Percentiles rank a stretch among this genome's conserved stretches.
These are phyloP conservation scores for Emmonsiellopsis sp. DNA, from an alignment of 2,329 filamentous ascomycete species.

Conservation along the genomic window DNA sequence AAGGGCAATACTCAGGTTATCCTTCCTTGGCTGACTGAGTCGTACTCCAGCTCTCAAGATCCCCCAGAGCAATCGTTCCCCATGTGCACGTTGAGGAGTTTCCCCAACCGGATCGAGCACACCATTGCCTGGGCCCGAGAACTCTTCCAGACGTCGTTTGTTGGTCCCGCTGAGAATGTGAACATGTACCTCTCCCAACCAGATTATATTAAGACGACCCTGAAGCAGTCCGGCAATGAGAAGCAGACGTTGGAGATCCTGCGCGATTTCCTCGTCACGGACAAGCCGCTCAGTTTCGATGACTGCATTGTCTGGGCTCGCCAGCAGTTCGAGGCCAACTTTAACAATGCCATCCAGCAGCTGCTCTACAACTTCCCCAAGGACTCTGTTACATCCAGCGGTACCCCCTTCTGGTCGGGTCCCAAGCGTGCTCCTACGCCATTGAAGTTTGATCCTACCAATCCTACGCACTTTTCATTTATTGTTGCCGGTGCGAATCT, in stretches of 20 bases:
- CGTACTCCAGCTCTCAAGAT: conserved; percentile 94
- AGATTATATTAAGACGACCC: conserved; percentile 74
- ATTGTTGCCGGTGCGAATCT: conserved; percentile 81
- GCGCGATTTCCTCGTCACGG: conserved; percentile 79
- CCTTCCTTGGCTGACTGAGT: conserved; percentile 83
- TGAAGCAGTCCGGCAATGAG: conserved; percentile 92
- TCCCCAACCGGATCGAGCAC: conserved; percentile 97
- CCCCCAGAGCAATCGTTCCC: conserved; percentile 98
- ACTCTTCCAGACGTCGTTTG: conserved; percentile 87
- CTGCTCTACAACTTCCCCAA: conserved; percentile 95
- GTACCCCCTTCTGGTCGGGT: conserved; percentile 93
- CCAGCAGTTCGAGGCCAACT: conserved; percentile 88
- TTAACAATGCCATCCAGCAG: conserved; percentile 93
- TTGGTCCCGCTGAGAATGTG: conserved; percentile 85
- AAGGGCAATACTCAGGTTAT: conserved; percentile 98
- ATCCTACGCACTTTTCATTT: conserved; percentile 80
- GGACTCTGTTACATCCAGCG: conserved; percentile 77
- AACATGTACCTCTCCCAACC: conserved; percentile 89
- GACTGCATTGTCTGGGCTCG: conserved; percentile 96
- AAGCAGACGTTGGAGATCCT: conserved; percentile 88
- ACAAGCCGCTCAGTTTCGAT: conserved; percentile 85
- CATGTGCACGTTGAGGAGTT: conserved; percentile 95
- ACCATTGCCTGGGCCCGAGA: conserved; percentile 98
- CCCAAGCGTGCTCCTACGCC: conserved; percentile 93
- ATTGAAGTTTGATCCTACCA: conserved; percentile 76